Conservation (phyloP, 768 basidiomycete species). For the Lentinula boryana region DNA sequence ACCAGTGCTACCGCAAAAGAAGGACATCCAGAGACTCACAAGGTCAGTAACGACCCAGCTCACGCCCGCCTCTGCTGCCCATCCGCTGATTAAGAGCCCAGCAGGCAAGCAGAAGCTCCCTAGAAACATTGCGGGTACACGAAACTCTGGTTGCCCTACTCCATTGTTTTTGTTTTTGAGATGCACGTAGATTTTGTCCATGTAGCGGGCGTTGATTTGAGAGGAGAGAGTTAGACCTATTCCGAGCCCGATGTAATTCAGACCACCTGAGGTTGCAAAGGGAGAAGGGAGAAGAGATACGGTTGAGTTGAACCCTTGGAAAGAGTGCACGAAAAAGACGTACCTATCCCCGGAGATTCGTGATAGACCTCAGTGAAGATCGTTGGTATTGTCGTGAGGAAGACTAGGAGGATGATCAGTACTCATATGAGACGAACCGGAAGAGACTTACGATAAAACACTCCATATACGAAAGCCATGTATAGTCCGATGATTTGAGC, state of each 20-base stretch:
- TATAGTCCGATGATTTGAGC: constrained; percentile 63
- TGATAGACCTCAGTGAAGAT: constrained; percentile 54
- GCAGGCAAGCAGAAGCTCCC: constrained; percentile 56
- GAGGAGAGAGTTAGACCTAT: constrained; percentile 50
- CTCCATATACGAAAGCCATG: constrained; percentile 65
- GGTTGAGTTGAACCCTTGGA: not conserved
- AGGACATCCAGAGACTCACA: not conserved
- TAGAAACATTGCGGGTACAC: constrained; percentile 52
- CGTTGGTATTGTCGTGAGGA: constrained; percentile 56
- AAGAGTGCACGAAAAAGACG: not conserved
- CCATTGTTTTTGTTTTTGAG: constrained; percentile 28
- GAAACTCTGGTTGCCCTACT: constrained; percentile 41
- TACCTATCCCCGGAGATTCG: constrained; percentile 41
- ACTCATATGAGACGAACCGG: not conserved
- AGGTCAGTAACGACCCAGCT: constrained; percentile 73
- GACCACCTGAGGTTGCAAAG: constrained; percentile 28
- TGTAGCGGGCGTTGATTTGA: constrained; percentile 47
- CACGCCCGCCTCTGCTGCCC: constrained; percentile 50
- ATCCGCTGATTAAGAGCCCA: constrained; percentile 66
- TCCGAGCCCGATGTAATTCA: constrained; percentile 71
- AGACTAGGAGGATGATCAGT: constrained; percentile 35
- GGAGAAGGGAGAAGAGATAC: too few species aligned
- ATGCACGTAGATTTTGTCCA: constrained; percentile 51
- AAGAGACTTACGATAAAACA: constrained; percentile 41
- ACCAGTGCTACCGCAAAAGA: not conserved